Conservation (phyloP, 2,329 filamentous ascomycete species). For the Cladosporium austrohemisphaericum region DNA sequence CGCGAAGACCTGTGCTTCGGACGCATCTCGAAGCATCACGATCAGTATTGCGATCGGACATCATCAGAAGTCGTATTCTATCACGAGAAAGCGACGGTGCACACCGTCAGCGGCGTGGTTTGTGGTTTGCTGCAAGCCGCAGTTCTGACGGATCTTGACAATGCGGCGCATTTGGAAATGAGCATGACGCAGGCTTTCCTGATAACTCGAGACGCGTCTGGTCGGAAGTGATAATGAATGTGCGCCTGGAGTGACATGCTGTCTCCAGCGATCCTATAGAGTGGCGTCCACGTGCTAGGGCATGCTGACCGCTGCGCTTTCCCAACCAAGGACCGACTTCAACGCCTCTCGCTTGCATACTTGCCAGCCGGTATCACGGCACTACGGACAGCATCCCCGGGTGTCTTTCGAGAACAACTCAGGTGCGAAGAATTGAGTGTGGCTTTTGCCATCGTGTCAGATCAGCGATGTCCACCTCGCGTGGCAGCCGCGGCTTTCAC, state of each 20-base stretch:
- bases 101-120: conserved; percentile 4
- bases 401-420: no score
- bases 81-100: neutral
- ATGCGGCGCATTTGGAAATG: neutral
- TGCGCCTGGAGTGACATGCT: neutral
- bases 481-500: neutral
- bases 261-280: neutral
- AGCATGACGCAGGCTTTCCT: neutral
- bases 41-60: neutral
- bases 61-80: neutral
- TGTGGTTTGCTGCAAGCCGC: neutral
- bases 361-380: no score
- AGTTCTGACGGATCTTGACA: neutral
- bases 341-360: neutral
- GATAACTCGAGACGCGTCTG: neutral
- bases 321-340: neutral
- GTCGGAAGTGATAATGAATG: neutral
- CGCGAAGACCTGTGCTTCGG: neutral
- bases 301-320: neutral
- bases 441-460: neutral
- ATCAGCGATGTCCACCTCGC: neutral
- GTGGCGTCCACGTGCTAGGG: neutral
- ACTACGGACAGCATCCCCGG: no score
- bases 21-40: neutral
- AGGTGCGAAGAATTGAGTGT: no score